Percentiles rank a stretch among this genome's conserved stretches.
phyloP scores from a whole-genome alignment of 768 basidiomycete genomes.

The Trametes sanguinea region DNA sequence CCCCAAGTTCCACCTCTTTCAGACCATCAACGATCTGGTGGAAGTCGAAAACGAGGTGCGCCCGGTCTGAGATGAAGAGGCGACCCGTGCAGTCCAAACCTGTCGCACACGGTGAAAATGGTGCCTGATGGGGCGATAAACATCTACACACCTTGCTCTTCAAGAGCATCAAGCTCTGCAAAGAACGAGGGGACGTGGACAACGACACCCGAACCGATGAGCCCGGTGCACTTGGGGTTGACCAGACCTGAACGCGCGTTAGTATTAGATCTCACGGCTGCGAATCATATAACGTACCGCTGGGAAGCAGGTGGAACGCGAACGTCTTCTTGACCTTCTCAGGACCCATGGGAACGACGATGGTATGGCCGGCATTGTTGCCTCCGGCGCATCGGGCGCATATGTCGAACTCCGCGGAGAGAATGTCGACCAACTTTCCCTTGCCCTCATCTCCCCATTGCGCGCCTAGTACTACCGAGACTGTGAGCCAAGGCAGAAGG shows the following conservation, averaged over 20 bases:
- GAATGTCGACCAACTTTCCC: slow-evolving; percentile 96
- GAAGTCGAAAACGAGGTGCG: slow-evolving; percentile 97
- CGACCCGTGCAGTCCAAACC: slow-evolving; percentile 85
- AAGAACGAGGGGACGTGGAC: slow-evolving; percentile 96
- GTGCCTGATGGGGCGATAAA: background rate
- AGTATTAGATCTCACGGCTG: background rate
- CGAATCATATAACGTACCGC: slow-evolving; percentile 56
- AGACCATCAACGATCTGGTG: slow-evolving; percentile 99
- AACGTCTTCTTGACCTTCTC: slow-evolving; percentile 79
- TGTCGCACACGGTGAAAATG: slow-evolving; percentile 32
- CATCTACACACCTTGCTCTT: slow-evolving; percentile 69
- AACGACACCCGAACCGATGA: slow-evolving; percentile 96
- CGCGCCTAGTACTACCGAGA: slow-evolving; percentile 79
- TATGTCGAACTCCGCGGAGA: slow-evolving; percentile 85
- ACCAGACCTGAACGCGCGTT: slow-evolving; percentile 55
- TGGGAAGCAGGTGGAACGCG: slow-evolving; percentile 94
- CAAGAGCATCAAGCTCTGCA: slow-evolving; percentile 82
- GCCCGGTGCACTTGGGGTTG: slow-evolving; percentile 79
- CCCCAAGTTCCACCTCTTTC: slow-evolving; percentile 96
- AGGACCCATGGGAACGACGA: slow-evolving; percentile 75
- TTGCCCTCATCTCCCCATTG: slow-evolving; percentile 96
- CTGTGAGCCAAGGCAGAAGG: slow-evolving; percentile 29
- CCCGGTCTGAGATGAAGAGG: slow-evolving; percentile 92
- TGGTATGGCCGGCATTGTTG: slow-evolving; percentile 99
- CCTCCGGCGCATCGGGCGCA: slow-evolving; percentile 98